phyloP scores from a whole-genome alignment of 495 filamentous ascomycete species.

The Choiromyces venosus region DNA sequence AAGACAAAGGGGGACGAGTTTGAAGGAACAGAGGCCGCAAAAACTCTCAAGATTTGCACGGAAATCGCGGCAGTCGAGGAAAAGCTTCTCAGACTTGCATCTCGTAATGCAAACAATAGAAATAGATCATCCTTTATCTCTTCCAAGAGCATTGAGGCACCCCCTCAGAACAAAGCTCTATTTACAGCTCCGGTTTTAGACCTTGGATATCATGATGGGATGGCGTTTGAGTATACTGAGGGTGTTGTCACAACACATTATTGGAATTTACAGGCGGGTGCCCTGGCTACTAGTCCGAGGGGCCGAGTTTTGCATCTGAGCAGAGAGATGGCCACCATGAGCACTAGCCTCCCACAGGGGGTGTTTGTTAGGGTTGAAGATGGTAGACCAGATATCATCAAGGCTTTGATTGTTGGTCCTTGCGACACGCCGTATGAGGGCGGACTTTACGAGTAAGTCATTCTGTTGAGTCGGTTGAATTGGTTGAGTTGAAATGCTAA shows the following conservation, averaged over 20 bases:
- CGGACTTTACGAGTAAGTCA: slow-evolving; percentile 53
- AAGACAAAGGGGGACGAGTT: slow-evolving; percentile 23
- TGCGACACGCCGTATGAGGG: slow-evolving; percentile 56
- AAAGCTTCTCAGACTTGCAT: slow-evolving; percentile 18
- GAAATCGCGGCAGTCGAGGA: slow-evolving; percentile 22
- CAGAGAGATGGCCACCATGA: slow-evolving; percentile 51
- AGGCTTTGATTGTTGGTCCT: slow-evolving; percentile 56
- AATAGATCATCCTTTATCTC: not conserved
- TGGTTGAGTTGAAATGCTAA: not conserved
- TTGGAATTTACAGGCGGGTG: slow-evolving; percentile 17
- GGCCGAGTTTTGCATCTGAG: slow-evolving; percentile 42
- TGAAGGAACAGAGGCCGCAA: slow-evolving; percentile 22
- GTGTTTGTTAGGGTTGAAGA: slow-evolving; percentile 56
- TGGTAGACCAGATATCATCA: slow-evolving; percentile 54
- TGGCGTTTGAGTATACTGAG: slow-evolving; percentile 28
- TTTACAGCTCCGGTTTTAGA: not conserved
- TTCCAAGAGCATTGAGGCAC: not conserved
- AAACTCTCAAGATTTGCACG: slow-evolving; percentile 25
- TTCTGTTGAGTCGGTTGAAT: not conserved
- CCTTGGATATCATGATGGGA: slow-evolving; percentile 17
- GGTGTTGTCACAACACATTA: slow-evolving; percentile 21
- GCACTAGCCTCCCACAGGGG: slow-evolving; percentile 52
- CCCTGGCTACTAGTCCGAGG: slow-evolving; percentile 21
- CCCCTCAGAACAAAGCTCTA: not conserved
- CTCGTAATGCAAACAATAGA: not conserved